Conservation (phyloP, 805 yeast genomes). For the Kluyveromyces starmeri region DNA sequence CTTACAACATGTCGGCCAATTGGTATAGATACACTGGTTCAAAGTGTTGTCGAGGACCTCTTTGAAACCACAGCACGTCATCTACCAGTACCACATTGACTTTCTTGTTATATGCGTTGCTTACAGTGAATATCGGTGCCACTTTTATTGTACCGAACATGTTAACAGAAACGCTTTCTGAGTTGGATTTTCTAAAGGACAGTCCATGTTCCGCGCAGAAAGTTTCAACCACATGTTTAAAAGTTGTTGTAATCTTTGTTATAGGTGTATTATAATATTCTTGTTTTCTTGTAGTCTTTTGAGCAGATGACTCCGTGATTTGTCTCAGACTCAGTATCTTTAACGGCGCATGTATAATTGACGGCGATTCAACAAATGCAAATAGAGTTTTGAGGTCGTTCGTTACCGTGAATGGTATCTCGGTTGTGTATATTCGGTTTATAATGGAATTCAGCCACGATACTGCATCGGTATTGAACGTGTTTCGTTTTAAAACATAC, state of each 20-base stretch:
- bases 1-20: slow-evolving; percentile 4
- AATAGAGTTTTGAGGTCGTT: slow-evolving; percentile 9
- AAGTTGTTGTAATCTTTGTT: slow-evolving; percentile 37
- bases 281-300: slow-evolving; percentile 1
- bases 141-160: slow-evolving; percentile 28
- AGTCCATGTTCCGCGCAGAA: slow-evolving; percentile 46
- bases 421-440: slow-evolving; percentile 9
- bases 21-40: slow-evolving; percentile 17
- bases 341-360: slow-evolving; percentile 15
- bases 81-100: slow-evolving; percentile 40
- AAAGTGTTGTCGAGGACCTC: slow-evolving; percentile 10
- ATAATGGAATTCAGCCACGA: slow-evolving; percentile 21
- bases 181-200: slow-evolving; percentile 12
- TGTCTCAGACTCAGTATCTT: slow-evolving; percentile 12
- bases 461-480: slow-evolving; percentile 9
- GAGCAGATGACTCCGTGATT: slow-evolving; percentile 4
- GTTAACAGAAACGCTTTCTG: slow-evolving; percentile 14
- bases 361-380: slow-evolving; percentile 9
- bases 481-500: slow-evolving; percentile 12
- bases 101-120: slow-evolving; percentile 1
- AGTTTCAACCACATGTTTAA: slow-evolving; percentile 57
- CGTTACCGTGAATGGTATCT: slow-evolving; percentile 4
- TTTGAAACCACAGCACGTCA: slow-evolving; percentile 51
- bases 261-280: slow-evolving; percentile 32
- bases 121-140: slow-evolving; percentile 19